These are phyloP conservation scores for Purpureocillium lavendulum DNA, from an alignment of 2,329 filamentous ascomycete species.

Conservation along the genomic window DNA sequence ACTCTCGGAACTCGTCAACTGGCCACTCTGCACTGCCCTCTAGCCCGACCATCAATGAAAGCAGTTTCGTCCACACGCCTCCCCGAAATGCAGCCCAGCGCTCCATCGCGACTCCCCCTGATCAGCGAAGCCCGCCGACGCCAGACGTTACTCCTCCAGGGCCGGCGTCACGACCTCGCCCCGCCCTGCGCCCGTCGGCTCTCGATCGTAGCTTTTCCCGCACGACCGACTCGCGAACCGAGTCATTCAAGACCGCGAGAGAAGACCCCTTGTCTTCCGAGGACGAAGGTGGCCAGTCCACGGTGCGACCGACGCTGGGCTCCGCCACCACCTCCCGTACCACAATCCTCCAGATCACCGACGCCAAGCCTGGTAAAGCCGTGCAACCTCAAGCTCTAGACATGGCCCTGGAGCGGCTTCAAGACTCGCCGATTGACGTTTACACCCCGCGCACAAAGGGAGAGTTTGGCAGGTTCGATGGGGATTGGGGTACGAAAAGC, in stretches of 20 bases:
- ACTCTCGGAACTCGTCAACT: slow-evolving; percentile 49
- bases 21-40: slow-evolving; percentile 35
- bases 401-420: slow-evolving; percentile 32
- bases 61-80: slow-evolving; percentile 24
- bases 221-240: slow-evolving; percentile 52
- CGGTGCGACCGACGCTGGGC: slow-evolving; percentile 27
- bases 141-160: slow-evolving; percentile 69
- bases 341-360: slow-evolving; percentile 30
- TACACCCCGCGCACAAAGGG: slow-evolving; percentile 33
- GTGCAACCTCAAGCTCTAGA: slow-evolving; percentile 27
- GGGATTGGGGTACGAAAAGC: slow-evolving; percentile 42
- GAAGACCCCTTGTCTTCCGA: slow-evolving; percentile 58
- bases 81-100: slow-evolving; percentile 25
- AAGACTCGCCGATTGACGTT: slow-evolving; percentile 29
- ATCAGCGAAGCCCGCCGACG: slow-evolving; percentile 61
- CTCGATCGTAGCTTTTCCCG: slow-evolving; percentile 43
- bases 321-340: slow-evolving; percentile 35
- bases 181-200: slow-evolving; percentile 35
- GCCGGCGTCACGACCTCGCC: slow-evolving; percentile 31
- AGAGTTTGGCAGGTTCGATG: slow-evolving; percentile 49
- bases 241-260: slow-evolving; percentile 64
- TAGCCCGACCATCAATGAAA: slow-evolving; percentile 30
- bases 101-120: slow-evolving; percentile 51
- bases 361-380: slow-evolving; percentile 9
- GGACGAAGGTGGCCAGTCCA: slow-evolving; percentile 41